Evolutionary conservation across 352 stramenopile genomes (phyloP).

Genomic region (Aphanomyces cochlioides): DNA sequence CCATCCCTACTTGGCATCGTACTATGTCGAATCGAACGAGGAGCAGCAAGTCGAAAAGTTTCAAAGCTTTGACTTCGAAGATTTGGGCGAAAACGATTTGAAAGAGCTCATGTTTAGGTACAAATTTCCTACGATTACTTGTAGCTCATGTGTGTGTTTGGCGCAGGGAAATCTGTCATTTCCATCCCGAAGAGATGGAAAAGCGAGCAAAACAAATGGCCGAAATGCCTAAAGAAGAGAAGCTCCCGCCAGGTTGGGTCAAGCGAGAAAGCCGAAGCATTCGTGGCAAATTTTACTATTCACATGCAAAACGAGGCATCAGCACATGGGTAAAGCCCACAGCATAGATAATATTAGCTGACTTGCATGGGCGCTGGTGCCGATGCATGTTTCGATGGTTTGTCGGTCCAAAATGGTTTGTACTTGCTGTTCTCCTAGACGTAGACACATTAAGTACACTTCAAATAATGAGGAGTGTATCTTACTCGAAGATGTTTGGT

Average conservation of each 20-base stretch:
- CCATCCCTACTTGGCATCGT: constrained; percentile 94
- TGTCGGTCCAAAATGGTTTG: constrained; percentile 28
- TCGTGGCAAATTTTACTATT: constrained; percentile 87
- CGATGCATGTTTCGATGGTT: not conserved
- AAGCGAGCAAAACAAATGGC: constrained; percentile 76
- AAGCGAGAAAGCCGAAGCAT: constrained; percentile 84
- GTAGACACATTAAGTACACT: not conserved
- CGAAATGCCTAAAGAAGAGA: constrained; percentile 69
- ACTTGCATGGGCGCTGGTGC: not conserved
- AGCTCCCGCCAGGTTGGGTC: constrained; percentile 76
- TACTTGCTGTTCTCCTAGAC: constrained; percentile 14
- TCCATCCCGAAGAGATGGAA: constrained; percentile 85
- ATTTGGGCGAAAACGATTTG: constrained; percentile 74
- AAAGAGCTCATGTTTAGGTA: constrained; percentile 84
- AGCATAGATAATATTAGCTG: constrained; percentile 22
- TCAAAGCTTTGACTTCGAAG: constrained; percentile 82
- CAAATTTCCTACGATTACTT: not conserved
- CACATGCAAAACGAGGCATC: constrained; percentile 83
- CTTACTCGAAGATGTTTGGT: not conserved
- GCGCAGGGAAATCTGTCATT: constrained; percentile 82
- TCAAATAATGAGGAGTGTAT: not conserved
- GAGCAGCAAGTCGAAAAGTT: constrained; percentile 63
- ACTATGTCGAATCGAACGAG: constrained; percentile 77
- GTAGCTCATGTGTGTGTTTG: too few species aligned
- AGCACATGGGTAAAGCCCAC: constrained; percentile 80